Base-by-base conservation (phyloP, 371 early-diverging fungal species). In the Funneliformis caledonium region DNA sequence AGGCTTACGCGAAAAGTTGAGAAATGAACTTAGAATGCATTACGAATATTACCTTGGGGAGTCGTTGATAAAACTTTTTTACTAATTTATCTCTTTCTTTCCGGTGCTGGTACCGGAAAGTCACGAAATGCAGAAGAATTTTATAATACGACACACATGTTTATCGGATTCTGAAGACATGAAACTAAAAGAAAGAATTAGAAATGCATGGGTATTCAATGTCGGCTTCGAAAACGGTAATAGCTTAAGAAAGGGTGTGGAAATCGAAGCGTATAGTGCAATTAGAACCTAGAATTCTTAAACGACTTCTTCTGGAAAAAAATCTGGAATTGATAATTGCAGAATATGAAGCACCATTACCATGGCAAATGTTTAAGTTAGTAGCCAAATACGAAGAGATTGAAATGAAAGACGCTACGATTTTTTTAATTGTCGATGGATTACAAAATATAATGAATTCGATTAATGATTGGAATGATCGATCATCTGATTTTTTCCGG, bases 111-210 rank as follows among this genome's bases (percentile, higher is more conserved):
- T 31, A 82, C 80, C 60, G 82, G 80, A 80, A 82, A 82, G 60
- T 82, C 80, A 74, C 73, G 81, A 64, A 83, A 83, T 73, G 79
- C 83, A 33, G 48, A 61, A n/a, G 83, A 83, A 75, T 81, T 83
- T 70, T 67, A 83, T 68, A 48, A 50, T 56, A 77, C 83, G 61
- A 73, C 45, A 60, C 69, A 4, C 14, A 65, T 77, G 48, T 65
- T 65, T 77, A 45, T 64, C 16, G 19, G n/a, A 12, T 56, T 33
- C 19, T 45, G 48, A 81, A 45, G 76, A 83, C 72, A 45, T 42
- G 81, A 81, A 78, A 59, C 69, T 83, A 61, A 50, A 67, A 68
- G 48, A 61, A 16, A 64, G 69, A 37, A 12, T 83, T 59, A 52
- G 69, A 74, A 47, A 82, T 11, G 82, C 81, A 59, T 83, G 77